Evolutionary conservation across 352 stramenopile species (phyloP).

Genomic region (Phytophthora fragariaefolia): DNA sequence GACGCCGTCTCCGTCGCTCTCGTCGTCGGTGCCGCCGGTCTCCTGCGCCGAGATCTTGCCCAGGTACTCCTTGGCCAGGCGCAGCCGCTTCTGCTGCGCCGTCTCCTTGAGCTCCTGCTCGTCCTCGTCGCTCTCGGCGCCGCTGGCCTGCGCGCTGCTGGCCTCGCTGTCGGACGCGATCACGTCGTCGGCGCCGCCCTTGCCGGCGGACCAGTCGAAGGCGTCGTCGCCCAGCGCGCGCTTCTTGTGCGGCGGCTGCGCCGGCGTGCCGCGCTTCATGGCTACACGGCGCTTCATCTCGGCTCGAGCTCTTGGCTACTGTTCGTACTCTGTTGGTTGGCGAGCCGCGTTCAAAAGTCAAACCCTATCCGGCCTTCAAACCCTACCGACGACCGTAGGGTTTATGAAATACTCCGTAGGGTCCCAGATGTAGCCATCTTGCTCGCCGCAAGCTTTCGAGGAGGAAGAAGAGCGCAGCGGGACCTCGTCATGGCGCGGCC

Average conservation of each 20-base stretch:
- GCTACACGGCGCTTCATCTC: conserved; percentile 45
- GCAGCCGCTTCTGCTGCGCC: conserved; percentile 88
- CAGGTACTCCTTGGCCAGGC: conserved; percentile 90
- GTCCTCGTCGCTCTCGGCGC: conserved; percentile 54
- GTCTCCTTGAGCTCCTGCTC: conserved; percentile 77
- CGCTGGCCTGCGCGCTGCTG: conserved; percentile 35
- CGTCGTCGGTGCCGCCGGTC: conserved; percentile 37
- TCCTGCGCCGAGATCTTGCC: conserved; percentile 84
- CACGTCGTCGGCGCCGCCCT: conserved; percentile 52
- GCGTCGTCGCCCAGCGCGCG: conserved; percentile 76
- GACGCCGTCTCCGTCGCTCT: conserved; percentile 58
- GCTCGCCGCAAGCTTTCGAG: too few relatives aligned
- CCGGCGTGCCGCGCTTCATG: conserved; percentile 64
- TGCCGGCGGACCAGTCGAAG: conserved; percentile 77
- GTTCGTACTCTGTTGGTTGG: conserved; percentile 39
- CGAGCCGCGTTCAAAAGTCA: conserved; percentile 1
- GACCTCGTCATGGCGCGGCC: too few relatives aligned
- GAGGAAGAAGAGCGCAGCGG: too few relatives aligned
- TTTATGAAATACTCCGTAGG: too few relatives aligned
- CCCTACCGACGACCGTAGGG: too few relatives aligned
- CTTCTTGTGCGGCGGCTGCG: conserved; percentile 59
- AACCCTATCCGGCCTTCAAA: too few relatives aligned
- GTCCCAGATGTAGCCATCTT: too few relatives aligned
- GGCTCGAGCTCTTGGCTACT: conserved; percentile 16
- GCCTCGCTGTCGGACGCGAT: conserved; percentile 81